These are phyloP conservation scores for Fusarium goolgardi DNA, from an alignment of 2,329 filamentous ascomycete species.

Conservation along the genomic window DNA sequence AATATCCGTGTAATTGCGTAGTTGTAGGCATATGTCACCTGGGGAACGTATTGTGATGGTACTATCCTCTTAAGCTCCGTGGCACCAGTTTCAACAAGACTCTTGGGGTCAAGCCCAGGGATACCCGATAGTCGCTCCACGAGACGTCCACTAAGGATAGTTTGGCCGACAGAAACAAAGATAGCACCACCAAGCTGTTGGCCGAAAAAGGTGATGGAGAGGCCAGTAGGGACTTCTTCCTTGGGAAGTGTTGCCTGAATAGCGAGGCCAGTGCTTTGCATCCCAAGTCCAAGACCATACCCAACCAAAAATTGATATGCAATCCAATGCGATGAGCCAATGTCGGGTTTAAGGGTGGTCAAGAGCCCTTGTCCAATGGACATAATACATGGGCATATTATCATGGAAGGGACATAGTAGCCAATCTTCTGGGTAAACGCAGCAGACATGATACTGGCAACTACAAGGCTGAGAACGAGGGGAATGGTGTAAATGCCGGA, in stretches of 20 bases:
- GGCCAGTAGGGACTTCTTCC: conserved; percentile 65
- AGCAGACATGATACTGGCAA: conserved; percentile 63
- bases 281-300: conserved; percentile 67
- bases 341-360: conserved; percentile 63
- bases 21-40: conserved; percentile 74
- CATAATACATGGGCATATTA: conserved; percentile 62
- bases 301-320: conserved; percentile 69
- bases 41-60: conserved; percentile 58
- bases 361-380: conserved; percentile 67
- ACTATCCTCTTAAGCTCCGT: conserved; percentile 70
- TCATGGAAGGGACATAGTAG: conserved; percentile 70
- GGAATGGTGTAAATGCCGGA: conserved; percentile 70
- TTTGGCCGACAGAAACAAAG: conserved; percentile 68
- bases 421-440: conserved; percentile 63
- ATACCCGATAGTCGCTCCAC: conserved; percentile 54
- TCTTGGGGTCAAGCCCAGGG: conserved; percentile 56
- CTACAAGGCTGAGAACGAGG: conserved; percentile 65
- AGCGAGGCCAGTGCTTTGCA: conserved; percentile 68
- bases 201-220: conserved; percentile 67
- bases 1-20: conserved; percentile 71
- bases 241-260: conserved; percentile 65
- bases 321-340: conserved; percentile 66
- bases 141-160: conserved; percentile 62
- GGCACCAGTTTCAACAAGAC: conserved; percentile 62
- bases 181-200: conserved; percentile 70